Conservation (phyloP, 2,329 filamentous ascomycete species). For the Diaporthe sp. region DNA sequence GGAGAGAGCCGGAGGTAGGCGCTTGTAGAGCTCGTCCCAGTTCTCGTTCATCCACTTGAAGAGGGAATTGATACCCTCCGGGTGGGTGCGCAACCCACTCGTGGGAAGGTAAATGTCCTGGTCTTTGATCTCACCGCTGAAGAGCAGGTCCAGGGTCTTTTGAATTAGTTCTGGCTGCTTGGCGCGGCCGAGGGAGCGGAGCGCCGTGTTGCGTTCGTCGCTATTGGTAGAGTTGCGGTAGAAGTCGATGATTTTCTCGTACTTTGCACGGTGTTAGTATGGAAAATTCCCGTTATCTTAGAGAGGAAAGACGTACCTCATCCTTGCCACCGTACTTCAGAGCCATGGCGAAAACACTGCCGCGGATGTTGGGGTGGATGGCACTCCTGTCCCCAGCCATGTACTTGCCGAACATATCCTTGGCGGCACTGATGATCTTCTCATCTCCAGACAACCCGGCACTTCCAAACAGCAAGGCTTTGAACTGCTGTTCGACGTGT, state of each 20-base stretch:
- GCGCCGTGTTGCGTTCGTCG: conserved; percentile 92
- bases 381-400: conserved; percentile 82
- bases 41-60: conserved; percentile 89
- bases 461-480: conserved; percentile 88
- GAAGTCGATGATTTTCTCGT: conserved; percentile 81
- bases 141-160: conserved; percentile 81
- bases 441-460: conserved; percentile 87
- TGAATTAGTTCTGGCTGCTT: conserved; percentile 85
- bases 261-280: conserved; percentile 60
- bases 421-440: conserved; percentile 81
- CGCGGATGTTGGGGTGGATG: conserved; percentile 91
- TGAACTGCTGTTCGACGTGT: conserved; percentile 95
- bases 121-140: conserved; percentile 88
- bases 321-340: conserved; percentile 87
- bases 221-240: conserved; percentile 82
- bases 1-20: conserved; percentile 86
- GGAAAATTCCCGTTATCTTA: neutral
- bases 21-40: conserved; percentile 87
- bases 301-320: conserved; percentile 68
- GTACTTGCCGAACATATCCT: conserved; percentile 92
- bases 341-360: conserved; percentile 87
- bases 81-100: conserved; percentile 81
- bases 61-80: conserved; percentile 83
- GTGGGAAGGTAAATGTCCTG: conserved; percentile 95
- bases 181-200: conserved; percentile 85